Conservation (phyloP, 2,329 filamentous ascomycete genomes). For the Nothopassalora personata region DNA sequence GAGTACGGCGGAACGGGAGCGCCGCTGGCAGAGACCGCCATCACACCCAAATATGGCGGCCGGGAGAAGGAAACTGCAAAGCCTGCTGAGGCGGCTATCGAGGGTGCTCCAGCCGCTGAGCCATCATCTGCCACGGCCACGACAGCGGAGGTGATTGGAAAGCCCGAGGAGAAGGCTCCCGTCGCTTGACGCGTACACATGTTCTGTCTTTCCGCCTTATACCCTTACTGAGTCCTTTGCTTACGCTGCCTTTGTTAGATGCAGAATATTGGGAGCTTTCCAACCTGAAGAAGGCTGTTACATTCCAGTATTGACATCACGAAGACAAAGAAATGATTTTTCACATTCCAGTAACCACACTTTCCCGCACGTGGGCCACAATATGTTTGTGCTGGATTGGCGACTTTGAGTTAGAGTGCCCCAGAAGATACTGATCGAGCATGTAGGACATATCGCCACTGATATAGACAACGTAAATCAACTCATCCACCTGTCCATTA, state of each 20-base stretch:
- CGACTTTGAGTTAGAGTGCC: not conserved
- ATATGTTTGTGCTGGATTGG: not conserved
- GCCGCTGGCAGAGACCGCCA: conserved; percentile 42
- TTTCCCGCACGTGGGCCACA: not conserved
- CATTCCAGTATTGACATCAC: not conserved
- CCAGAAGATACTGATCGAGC: not conserved
- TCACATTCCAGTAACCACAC: not conserved
- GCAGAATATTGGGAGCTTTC: not conserved
- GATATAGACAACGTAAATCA: not conserved
- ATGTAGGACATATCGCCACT: not conserved
- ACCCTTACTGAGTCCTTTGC: not conserved
- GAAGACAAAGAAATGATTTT: not conserved
- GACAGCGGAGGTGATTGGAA: conserved; percentile 8
- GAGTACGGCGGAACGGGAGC: conserved; percentile 72
- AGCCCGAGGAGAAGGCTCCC: conserved; percentile 14
- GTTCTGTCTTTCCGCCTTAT: conserved; percentile 5
- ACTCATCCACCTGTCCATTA: not conserved
- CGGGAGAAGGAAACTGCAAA: not conserved
- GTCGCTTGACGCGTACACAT: conserved; percentile 5
- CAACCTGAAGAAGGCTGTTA: not conserved
- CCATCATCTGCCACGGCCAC: not conserved
- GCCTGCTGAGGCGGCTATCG: not conserved
- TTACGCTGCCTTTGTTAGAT: not conserved
- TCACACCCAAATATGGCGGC: conserved; percentile 37
- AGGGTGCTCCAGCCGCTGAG: not conserved